Evolutionary conservation across 2,329 filamentous ascomycete genomes (phyloP).

Genomic region (Xylariaceae sp.): DNA sequence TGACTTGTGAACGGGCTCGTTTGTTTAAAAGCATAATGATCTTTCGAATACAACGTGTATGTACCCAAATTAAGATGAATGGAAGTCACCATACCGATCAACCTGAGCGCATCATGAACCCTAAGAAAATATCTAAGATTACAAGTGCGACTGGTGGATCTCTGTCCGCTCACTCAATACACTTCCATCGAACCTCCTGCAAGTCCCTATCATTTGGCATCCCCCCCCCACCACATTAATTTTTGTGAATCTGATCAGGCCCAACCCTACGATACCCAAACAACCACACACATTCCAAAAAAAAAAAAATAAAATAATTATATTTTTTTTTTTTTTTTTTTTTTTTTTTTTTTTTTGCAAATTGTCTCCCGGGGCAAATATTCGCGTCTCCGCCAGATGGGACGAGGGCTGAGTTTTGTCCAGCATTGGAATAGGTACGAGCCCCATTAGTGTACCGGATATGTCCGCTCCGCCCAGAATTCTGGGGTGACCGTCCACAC

Average conservation of each 20-base stretch:
- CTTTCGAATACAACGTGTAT: too few species aligned
- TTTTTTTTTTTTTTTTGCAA: background rate
- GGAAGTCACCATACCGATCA: too few species aligned
- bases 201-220: background rate
- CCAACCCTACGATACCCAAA: background rate
- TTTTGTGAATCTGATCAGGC: background rate
- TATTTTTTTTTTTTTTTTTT: too few species aligned
- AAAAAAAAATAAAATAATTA: too few species aligned
- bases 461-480: constrained; percentile 2
- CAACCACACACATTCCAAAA: too few species aligned
- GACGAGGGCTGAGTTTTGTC: background rate
- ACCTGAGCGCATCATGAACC: too few species aligned
- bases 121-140: too few species aligned
- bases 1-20: too few species aligned
- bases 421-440: background rate
- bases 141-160: too few species aligned
- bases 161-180: background rate
- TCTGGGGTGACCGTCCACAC: background rate
- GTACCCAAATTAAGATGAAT: too few species aligned
- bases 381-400: constrained; percentile 1
- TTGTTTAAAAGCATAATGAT: too few species aligned
- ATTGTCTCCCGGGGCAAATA: constrained; percentile 1
- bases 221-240: background rate
- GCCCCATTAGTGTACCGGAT: background rate
- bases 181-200: background rate